phyloP scores from a whole-genome alignment of 495 filamentous ascomycete genomes.

The Letharia columbiana region DNA sequence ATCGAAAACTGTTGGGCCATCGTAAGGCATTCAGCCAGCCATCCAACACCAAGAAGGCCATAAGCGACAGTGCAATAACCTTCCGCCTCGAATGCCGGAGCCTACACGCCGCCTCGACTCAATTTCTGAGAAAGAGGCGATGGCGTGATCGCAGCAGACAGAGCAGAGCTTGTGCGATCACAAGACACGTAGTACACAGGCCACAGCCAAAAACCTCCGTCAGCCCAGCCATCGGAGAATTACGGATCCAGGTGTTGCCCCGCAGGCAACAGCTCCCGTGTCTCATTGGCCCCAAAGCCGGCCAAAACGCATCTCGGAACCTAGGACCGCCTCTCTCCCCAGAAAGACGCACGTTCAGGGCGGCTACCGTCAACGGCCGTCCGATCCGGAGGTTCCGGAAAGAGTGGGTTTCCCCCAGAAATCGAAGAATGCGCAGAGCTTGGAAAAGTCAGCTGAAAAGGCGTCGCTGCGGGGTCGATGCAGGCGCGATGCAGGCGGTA shows the following conservation, averaged over 20 bases:
- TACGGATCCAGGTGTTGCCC: neutral
- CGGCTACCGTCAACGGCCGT: neutral
- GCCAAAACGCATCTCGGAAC: no score
- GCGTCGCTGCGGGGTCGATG: neutral
- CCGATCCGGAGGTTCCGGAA: neutral
- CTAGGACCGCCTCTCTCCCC: neutral
- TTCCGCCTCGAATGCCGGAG: no score
- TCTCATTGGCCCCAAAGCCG: neutral
- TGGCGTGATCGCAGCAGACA: neutral
- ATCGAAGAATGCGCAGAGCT: neutral
- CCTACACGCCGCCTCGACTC: neutral
- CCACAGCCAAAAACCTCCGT: neutral
- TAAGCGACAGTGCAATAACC: no score
- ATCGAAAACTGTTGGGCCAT: no score
- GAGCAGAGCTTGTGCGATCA: neutral
- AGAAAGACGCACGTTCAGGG: neutral
- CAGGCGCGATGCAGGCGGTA: neutral
- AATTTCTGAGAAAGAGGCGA: neutral
- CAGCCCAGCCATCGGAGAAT: neutral
- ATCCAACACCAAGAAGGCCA: neutral
- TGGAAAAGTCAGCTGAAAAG: neutral
- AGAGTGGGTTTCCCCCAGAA: neutral
- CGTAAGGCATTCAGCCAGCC: no score
- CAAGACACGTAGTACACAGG: neutral
- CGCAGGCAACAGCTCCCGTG: neutral